A percentile compares a stretch with the other conserved stretches of the same genome.
Evolutionary conservation across 2,329 filamentous ascomycete genomes (phyloP).

Genomic region (Huntiella decipiens): DNA sequence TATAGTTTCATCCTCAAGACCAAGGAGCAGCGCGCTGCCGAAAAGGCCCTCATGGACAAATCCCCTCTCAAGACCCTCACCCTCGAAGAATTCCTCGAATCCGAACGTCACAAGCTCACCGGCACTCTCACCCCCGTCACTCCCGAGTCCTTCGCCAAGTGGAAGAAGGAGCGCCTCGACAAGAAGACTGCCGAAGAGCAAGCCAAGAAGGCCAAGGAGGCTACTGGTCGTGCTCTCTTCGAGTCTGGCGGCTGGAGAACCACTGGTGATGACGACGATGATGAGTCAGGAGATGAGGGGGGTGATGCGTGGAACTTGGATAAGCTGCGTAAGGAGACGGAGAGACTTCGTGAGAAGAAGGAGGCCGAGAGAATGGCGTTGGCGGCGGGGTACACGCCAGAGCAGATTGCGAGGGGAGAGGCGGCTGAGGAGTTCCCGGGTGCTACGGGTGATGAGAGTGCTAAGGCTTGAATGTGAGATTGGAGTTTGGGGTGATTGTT

Average conservation of each 20-base stretch:
- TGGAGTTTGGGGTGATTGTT: too few relatives aligned
- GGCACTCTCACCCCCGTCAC: constrained; percentile 87
- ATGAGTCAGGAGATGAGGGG: constrained; percentile 39
- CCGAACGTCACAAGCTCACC: constrained; percentile 84
- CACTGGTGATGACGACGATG: constrained; percentile 39
- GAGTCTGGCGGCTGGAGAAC: constrained; percentile 87
- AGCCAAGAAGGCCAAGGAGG: constrained; percentile 79
- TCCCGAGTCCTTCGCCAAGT: constrained; percentile 79
- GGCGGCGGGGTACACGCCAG: constrained; percentile 10
- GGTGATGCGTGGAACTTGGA: constrained; percentile 56
- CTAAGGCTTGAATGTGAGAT: neutral
- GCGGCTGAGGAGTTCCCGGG: constrained; percentile 9
- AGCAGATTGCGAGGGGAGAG: constrained; percentile 10
- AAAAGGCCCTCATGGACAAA: constrained; percentile 93
- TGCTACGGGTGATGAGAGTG: constrained; percentile 5
- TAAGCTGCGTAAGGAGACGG: constrained; percentile 68
- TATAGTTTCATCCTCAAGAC: constrained; percentile 86
- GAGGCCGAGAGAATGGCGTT: constrained; percentile 44
- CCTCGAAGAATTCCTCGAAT: constrained; percentile 92
- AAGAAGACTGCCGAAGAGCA: constrained; percentile 95
- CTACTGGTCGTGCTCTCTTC: constrained; percentile 84
- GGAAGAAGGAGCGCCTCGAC: constrained; percentile 84
- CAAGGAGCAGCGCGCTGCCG: constrained; percentile 84
- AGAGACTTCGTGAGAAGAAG: constrained; percentile 50
- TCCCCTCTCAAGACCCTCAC: constrained; percentile 86